Conservation (phyloP, 352 stramenopile species). For the Blastocystis sp. region DNA sequence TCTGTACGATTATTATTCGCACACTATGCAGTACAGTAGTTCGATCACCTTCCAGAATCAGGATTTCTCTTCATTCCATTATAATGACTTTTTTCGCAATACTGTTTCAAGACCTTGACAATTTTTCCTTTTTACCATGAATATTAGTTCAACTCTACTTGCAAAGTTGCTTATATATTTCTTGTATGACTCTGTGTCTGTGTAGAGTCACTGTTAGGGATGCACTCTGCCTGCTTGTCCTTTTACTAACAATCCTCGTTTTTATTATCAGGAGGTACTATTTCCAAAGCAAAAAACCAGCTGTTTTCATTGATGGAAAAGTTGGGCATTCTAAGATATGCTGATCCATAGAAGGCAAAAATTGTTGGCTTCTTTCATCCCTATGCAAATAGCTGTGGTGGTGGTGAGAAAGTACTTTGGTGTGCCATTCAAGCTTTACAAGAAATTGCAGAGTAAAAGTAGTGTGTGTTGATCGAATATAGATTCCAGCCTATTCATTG, state of each 20-base stretch:
- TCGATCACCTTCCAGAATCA: too few relatives aligned
- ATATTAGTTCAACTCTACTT: background rate
- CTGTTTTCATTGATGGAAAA: slow-evolving; percentile 23
- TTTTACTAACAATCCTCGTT: slow-evolving; percentile 1
- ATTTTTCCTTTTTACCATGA: background rate
- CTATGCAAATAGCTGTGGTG: slow-evolving; percentile 85
- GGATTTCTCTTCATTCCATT: too few relatives aligned
- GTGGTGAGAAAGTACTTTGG: slow-evolving; percentile 95
- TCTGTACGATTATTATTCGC: too few relatives aligned
- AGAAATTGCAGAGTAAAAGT: slow-evolving; percentile 52
- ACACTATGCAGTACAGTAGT: too few relatives aligned
- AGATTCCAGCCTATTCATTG: slow-evolving; percentile 64
- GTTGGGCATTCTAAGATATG: background rate
- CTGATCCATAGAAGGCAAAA: slow-evolving; percentile 21
- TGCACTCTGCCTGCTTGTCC: background rate
- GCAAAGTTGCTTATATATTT: background rate
- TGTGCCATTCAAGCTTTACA: slow-evolving; percentile 81
- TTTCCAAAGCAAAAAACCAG: background rate
- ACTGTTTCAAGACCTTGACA: too few relatives aligned
- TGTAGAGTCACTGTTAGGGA: background rate
- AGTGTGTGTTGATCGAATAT: background rate
- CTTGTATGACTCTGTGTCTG: background rate
- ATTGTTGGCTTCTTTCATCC: slow-evolving; percentile 84
- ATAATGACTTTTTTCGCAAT: too few relatives aligned
- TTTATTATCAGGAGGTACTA: slow-evolving; percentile 9